phyloP scores from a whole-genome alignment of 768 basidiomycete species.

The Tylopilus plumbeoviolaceoides region DNA sequence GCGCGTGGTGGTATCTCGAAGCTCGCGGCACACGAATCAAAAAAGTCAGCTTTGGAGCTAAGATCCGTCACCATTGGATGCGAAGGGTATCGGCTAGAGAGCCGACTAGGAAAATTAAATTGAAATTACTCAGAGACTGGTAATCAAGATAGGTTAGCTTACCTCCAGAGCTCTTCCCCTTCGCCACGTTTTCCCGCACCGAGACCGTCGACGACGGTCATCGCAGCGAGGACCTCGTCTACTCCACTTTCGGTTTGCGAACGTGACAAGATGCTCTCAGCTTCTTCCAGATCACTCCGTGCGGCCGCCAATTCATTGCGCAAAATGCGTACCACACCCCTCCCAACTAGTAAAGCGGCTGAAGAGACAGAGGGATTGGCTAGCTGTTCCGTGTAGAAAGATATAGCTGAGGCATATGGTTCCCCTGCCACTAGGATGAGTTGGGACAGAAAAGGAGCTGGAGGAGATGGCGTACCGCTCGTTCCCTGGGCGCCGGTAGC shows the following conservation, averaged over 20 bases:
- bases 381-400: slow-evolving; percentile 81
- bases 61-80: slow-evolving; percentile 71
- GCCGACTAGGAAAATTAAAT: slow-evolving; percentile 29
- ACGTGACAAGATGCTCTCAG: slow-evolving; percentile 43
- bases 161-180: slow-evolving; percentile 69
- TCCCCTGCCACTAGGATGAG: slow-evolving; percentile 15
- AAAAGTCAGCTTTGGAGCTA: slow-evolving; percentile 53
- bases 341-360: slow-evolving; percentile 70
- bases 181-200: slow-evolving; percentile 54
- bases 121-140: slow-evolving; percentile 2
- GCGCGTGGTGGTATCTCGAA: slow-evolving; percentile 58
- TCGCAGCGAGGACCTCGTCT: slow-evolving; percentile 62
- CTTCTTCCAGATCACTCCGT: slow-evolving; percentile 78
- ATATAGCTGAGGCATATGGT: slow-evolving; percentile 38
- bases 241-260: slow-evolving; percentile 40
- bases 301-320: slow-evolving; percentile 71
- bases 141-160: slow-evolving; percentile 26
- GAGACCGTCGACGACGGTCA: slow-evolving; percentile 60
- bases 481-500: slow-evolving; percentile 72
- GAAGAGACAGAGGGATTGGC: slow-evolving; percentile 76
- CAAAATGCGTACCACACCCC: slow-evolving; percentile 75
- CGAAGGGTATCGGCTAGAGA: slow-evolving; percentile 50
- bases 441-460: not conserved
- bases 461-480: slow-evolving; percentile 32
- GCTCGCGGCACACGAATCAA: slow-evolving; percentile 58